Base-by-base conservation (phyloP, 306 rosid genomes). In the Myrica gale region DNA sequence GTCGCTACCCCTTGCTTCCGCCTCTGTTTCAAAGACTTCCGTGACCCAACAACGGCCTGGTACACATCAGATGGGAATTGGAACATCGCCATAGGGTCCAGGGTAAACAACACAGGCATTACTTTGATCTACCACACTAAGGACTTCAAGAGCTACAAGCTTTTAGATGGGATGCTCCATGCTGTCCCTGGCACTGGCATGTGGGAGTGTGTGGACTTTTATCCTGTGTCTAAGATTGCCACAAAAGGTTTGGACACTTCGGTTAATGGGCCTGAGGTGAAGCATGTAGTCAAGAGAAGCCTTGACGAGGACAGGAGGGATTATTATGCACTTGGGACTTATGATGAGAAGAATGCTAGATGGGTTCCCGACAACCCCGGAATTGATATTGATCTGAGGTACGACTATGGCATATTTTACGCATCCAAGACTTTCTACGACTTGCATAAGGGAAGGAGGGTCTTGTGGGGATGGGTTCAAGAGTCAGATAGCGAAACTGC, bases 181-280 rank as follows among this genome's bases (percentile, higher is more conserved):
- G 96, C 87, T 45, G 93, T 91, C 16, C 77, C 85, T 13, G 84
- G 81, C 41, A 88, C 96, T 19, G 97, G 98, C 53, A 93, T 93
- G 97, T 93, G 97, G 98, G 98, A 93, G 80, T 93, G 98, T 76
- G 81, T 89, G 3, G 98, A 93, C 76, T 93, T 93, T 45, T 93
- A 54, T 72, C 96, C 98, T 0, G 92, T 93, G 1, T 84, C 89
- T 2, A 73, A 21, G 37, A 72, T 19, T 5, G 69, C 13, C 20
- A 81, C 74, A 4, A n/a, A 19, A 23, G 98, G 97, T 1, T 44
- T 89, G 80, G 90, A 91, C 32, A 88, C 96, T 7, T 91, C 97
- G 0, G 41, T 39, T 32, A 83, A 51, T 54, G 92, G 96, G n/a
- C 74, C 56, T 50, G 82, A 74, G 12, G 96, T 93, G 76, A 88